Evolutionary conservation across 768 basidiomycete genomes (phyloP).

Genomic region (Gloeophyllum trabeum): DNA sequence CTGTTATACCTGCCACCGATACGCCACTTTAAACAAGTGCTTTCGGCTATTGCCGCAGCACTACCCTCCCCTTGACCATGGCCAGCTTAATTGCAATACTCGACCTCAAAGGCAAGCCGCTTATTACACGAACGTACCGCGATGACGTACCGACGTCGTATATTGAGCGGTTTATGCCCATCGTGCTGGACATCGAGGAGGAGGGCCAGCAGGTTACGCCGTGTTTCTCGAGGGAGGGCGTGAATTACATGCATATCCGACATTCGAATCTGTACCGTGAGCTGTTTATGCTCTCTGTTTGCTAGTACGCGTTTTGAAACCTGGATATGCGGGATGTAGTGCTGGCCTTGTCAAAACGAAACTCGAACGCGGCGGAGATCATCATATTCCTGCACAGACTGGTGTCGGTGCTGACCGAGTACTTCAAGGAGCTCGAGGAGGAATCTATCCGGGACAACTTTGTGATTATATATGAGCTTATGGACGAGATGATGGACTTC

Average conservation of each 20-base stretch:
- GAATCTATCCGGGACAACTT: conserved; percentile 99
- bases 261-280: conserved; percentile 95
- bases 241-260: conserved; percentile 98
- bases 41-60: too few relatives aligned
- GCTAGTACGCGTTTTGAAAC: neutral
- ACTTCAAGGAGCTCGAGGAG: conserved; percentile 99
- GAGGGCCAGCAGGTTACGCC: conserved; percentile 94
- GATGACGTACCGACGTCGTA: conserved; percentile 88
- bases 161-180: conserved; percentile 88
- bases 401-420: conserved; percentile 87
- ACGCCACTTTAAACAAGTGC: too few relatives aligned
- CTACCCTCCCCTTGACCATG: conserved; percentile 22
- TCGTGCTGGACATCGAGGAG: conserved; percentile 93
- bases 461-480: conserved; percentile 96
- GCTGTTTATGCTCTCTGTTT: conserved; percentile 17
- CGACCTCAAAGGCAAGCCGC: conserved; percentile 96
- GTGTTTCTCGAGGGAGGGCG: conserved; percentile 88
- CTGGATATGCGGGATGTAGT: too few relatives aligned
- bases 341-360: conserved; percentile 90
- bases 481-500: conserved; percentile 99
- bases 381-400: conserved; percentile 95
- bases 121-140: conserved; percentile 93
- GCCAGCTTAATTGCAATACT: conserved; percentile 82
- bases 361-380: conserved; percentile 91
- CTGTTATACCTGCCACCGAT: too few relatives aligned